Evolutionary conservation across 129 eudicot species (phyloP), one percentile per base, ranked within the genome.

Genomic region (Lactuca sativa): DNA sequence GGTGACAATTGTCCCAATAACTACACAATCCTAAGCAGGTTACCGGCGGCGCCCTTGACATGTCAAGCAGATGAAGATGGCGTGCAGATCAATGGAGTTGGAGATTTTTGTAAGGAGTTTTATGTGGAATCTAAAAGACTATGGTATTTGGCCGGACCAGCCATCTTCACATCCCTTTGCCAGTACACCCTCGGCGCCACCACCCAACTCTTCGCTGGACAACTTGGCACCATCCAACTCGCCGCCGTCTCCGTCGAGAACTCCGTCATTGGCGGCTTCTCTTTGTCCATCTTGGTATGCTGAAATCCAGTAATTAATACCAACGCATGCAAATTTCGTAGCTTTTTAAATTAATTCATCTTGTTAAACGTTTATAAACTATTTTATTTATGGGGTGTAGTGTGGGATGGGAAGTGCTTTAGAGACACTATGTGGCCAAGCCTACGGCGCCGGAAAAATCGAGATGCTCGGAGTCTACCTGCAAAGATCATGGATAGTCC

Each of bases 351-450:
- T 4, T 9, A 44, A 9, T 4, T 9, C 5, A 9, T 44, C 6
- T 9, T 44, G n/a, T 5, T 40, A 40, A 40, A 40, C 6, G 9
- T 9, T 2, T 8, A 0, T 3, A 43, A 43, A 44, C 10, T 44
- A 9, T 13, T 3, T 44, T 44, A 9, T 44, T 44, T 44, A 4
- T 40, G 2, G 3, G 14, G 21, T 31, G 2, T 15, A 49, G 59
- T 63, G 15, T 73, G 67, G 40, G 2, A 62, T 82, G 82, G 95
- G 91, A 18, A 84, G 95, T 66, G 97, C 95, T 9, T 16, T 82
- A 0, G 91, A 90, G 57, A 90, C 97, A 0, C 78, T 84, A 31
- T 90, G 95, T 57, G 97, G 97, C 17, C 97, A 90, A 81, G 95
- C 97, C 0, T 90, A 32, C 14, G 97, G 97, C 7, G 97, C 97